Conservation (phyloP, 2,329 filamentous ascomycete species). For the Claviceps fusiformis region DNA sequence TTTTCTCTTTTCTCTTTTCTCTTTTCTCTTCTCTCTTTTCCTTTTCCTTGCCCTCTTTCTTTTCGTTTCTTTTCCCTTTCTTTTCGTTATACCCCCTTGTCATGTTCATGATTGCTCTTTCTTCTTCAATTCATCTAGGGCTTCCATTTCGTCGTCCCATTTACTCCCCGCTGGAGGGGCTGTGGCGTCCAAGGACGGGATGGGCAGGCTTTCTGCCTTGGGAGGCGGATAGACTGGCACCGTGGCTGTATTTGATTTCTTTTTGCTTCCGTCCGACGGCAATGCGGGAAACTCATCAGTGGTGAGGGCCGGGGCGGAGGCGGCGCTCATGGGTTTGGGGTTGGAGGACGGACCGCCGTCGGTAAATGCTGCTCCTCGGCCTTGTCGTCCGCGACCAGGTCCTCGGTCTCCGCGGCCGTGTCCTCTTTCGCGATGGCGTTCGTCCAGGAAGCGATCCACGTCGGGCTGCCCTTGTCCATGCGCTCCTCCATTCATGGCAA, state of each 20-base stretch:
- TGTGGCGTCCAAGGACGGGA: constrained; percentile 12
- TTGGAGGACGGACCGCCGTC: constrained; percentile 8
- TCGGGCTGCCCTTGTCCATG: constrained; percentile 15
- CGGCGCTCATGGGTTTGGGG: constrained; percentile 5
- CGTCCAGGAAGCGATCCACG: constrained; percentile 24
- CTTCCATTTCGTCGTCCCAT: constrained; percentile 48
- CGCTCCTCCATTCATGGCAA: constrained; percentile 21
- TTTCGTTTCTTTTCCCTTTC: neutral
- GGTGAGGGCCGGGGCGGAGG: constrained; percentile 11
- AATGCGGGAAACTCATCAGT: constrained; percentile 24
- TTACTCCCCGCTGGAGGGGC: constrained; percentile 24
- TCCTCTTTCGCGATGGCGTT: constrained; percentile 19
- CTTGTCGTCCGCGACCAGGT: constrained; percentile 21
- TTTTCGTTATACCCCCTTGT: neutral
- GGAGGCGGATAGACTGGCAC: constrained; percentile 1
- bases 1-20: neutral
- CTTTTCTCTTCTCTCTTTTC: no score
- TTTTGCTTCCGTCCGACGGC: constrained; percentile 15
- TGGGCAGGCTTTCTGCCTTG: neutral
- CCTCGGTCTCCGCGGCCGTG: constrained; percentile 19
- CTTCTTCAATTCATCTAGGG: constrained; percentile 25
- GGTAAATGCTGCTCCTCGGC: constrained; percentile 8
- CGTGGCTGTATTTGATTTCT: constrained; percentile 9
- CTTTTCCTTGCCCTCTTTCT: no score
- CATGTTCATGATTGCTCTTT: neutral